Evolutionary conservation across 2,329 filamentous ascomycete genomes (phyloP).

Genomic region (Ascochyta lentis): DNA sequence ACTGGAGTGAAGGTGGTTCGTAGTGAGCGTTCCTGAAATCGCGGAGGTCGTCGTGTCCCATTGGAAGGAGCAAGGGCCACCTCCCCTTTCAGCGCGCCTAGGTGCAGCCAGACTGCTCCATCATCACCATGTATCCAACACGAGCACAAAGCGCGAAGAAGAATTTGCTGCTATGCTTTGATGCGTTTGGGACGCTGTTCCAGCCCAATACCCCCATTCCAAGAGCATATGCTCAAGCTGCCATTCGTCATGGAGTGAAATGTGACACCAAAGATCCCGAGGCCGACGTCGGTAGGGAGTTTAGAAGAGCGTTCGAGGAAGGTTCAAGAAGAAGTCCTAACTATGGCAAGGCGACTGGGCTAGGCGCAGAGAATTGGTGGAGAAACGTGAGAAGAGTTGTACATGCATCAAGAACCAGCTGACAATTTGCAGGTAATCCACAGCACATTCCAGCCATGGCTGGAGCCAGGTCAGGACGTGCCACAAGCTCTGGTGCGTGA

Average conservation of each 20-base stretch:
- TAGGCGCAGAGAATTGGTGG: constrained; percentile 66
- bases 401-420: background rate
- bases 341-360: constrained; percentile 61
- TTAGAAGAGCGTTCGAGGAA: constrained; percentile 56
- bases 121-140: constrained; percentile 12
- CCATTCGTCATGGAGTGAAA: constrained; percentile 58
- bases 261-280: constrained; percentile 46
- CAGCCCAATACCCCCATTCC: constrained; percentile 58
- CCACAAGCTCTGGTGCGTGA: constrained; percentile 56
- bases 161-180: constrained; percentile 66
- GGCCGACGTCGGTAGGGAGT: constrained; percentile 38
- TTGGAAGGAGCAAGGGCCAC: constrained; percentile 21
- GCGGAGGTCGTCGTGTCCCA: constrained; percentile 39
- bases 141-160: constrained; percentile 24
- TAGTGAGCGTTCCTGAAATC: constrained; percentile 10
- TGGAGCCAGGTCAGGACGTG: constrained; percentile 42
- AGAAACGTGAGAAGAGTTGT: constrained; percentile 56
- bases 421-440: constrained; percentile 56
- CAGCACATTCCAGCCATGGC: constrained; percentile 51
- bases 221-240: constrained; percentile 62
- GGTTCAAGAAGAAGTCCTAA: constrained; percentile 61
- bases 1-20: constrained; percentile 30
- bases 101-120: constrained; percentile 14
- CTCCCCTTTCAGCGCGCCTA: constrained; percentile 30
- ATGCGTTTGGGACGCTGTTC: constrained; percentile 72